Conservation (phyloP, 2,329 filamentous ascomycete genomes). For the Phialophora macrospora region DNA sequence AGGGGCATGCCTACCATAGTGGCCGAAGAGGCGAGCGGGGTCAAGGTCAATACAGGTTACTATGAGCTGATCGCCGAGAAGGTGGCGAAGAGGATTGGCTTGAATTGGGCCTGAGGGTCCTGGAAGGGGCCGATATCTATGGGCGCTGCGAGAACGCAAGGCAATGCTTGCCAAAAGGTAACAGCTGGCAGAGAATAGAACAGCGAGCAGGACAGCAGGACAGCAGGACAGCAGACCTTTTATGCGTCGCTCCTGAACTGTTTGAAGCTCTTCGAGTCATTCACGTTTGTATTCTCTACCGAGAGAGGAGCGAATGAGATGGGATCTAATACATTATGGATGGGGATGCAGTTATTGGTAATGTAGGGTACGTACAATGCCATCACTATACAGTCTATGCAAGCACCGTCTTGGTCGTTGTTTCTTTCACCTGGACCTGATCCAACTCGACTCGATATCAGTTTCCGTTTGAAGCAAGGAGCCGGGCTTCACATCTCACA, state of each 20-base stretch:
- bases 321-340: too few relatives aligned
- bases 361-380: too few relatives aligned
- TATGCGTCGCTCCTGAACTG: background rate
- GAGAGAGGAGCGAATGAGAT: too few relatives aligned
- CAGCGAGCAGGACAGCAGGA: background rate
- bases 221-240: background rate
- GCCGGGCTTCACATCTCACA: background rate
- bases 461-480: background rate
- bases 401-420: too few relatives aligned
- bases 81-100: constrained; percentile 52
- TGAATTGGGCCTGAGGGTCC: constrained; percentile 44
- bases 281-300: background rate
- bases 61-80: constrained; percentile 73
- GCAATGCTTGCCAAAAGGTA: background rate
- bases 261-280: background rate
- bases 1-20: constrained; percentile 88
- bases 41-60: constrained; percentile 69
- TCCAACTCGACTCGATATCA: too few relatives aligned
- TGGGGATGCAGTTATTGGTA: too few relatives aligned
- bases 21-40: constrained; percentile 66
- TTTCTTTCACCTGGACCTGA: too few relatives aligned
- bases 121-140: background rate
- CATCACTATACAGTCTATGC: too few relatives aligned
- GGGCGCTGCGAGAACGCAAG: background rate
- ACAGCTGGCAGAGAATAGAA: background rate